Conservation (phyloP, 2,329 filamentous ascomycete genomes). For the Pseudocercospora musae region DNA sequence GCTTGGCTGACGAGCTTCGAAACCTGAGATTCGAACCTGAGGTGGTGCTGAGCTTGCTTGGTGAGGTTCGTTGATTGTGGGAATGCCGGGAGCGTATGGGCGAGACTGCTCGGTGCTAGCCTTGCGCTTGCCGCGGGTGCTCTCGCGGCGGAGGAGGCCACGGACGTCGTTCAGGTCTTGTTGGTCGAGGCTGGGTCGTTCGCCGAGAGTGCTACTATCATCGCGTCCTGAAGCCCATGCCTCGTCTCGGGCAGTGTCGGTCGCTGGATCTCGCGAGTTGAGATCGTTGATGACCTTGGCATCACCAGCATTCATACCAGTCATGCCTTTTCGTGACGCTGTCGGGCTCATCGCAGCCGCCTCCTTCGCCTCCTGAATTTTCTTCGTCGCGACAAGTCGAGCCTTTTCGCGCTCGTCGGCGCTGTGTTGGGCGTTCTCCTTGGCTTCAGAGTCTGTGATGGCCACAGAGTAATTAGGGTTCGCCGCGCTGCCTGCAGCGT, state of each 20-base stretch:
- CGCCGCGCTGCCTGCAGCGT: slow-evolving; percentile 57
- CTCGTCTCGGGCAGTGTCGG: slow-evolving; percentile 40
- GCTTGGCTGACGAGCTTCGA: slow-evolving; percentile 8
- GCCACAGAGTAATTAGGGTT: slow-evolving; percentile 81
- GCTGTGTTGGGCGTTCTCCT: slow-evolving; percentile 56
- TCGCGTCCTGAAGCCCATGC: slow-evolving; percentile 44
- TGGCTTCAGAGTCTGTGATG: slow-evolving; percentile 66
- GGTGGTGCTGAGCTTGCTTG: not conserved
- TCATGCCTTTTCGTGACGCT: slow-evolving; percentile 16
- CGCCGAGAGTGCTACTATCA: slow-evolving; percentile 35
- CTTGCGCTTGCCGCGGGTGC: slow-evolving; percentile 44
- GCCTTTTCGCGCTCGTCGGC: slow-evolving; percentile 47
- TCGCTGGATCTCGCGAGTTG: slow-evolving; percentile 42
- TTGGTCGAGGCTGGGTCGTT: slow-evolving; percentile 43
- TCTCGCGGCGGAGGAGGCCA: slow-evolving; percentile 44
- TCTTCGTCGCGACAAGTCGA: slow-evolving; percentile 59
- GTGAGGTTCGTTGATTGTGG: slow-evolving; percentile 31
- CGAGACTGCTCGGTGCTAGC: slow-evolving; percentile 24
- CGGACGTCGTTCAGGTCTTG: slow-evolving; percentile 48
- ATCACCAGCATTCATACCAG: slow-evolving; percentile 29
- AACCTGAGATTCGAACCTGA: not conserved
- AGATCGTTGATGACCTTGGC: slow-evolving; percentile 43
- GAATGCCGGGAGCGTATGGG: slow-evolving; percentile 21
- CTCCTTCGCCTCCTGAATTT: slow-evolving; percentile 28
- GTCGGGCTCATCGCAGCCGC: slow-evolving; percentile 16